Percentiles rank a stretch among this genome's conserved stretches.
phyloP scores from a whole-genome alignment of 1,284 basidiomycete species.

The Austropuccinia psidii region DNA sequence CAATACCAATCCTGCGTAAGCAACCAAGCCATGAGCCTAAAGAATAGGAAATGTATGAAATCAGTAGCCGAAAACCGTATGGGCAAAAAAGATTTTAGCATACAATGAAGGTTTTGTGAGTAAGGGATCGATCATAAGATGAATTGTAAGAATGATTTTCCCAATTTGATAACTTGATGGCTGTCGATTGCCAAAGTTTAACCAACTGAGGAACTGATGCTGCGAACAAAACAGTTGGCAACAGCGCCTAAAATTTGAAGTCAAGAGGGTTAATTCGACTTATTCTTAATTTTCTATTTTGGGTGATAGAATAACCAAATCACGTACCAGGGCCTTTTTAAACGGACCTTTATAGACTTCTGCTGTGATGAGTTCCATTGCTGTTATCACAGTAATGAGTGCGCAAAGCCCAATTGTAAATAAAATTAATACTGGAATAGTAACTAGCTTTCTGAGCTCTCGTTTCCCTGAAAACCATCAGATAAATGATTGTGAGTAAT shows the following conservation, averaged over 20 bases:
- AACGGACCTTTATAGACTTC: slow-evolving; percentile 79
- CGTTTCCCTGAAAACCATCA: slow-evolving; percentile 19
- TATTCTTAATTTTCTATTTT: no score
- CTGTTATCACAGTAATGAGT: slow-evolving; percentile 31
- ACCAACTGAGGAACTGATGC: slow-evolving; percentile 75
- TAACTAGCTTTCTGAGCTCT: slow-evolving; percentile 17
- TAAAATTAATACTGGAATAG: slow-evolving; percentile 20
- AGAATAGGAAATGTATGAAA: slow-evolving; percentile 52
- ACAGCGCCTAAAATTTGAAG: slow-evolving; percentile 51
- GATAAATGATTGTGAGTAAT: neutral
- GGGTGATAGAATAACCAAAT: neutral
- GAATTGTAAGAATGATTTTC: slow-evolving; percentile 81
- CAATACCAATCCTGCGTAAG: slow-evolving; percentile 25
- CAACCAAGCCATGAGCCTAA: slow-evolving; percentile 33
- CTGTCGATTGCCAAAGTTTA: slow-evolving; percentile 62
- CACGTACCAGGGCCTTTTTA: slow-evolving; percentile 52
- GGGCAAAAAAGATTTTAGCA: slow-evolving; percentile 48
- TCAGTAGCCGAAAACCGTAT: slow-evolving; percentile 82
- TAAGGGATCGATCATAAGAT: slow-evolving; percentile 68
- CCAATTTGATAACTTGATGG: slow-evolving; percentile 68
- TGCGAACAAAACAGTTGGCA: slow-evolving; percentile 76
- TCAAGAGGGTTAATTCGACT: neutral
- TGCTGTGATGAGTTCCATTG: slow-evolving; percentile 54
- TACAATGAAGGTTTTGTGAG: slow-evolving; percentile 70
- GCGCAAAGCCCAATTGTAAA: slow-evolving; percentile 13